These are phyloP conservation scores for Tetrapisispora namnaoensis DNA, from an alignment of 805 yeast genomes.

Conservation along the genomic window DNA sequence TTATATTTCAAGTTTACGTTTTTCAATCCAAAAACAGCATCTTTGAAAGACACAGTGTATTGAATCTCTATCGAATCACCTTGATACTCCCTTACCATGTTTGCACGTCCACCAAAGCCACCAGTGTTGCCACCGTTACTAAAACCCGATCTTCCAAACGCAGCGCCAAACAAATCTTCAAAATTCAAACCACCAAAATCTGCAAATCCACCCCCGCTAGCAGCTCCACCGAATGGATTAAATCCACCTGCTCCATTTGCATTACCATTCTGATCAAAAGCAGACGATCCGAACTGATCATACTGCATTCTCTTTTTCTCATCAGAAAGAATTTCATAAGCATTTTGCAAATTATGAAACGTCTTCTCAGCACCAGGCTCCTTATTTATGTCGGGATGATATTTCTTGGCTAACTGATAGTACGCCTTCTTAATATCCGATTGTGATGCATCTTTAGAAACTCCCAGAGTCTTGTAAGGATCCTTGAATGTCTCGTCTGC, in stretches of 20 bases:
- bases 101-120: slow-evolving; percentile 27
- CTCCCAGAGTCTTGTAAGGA: slow-evolving; percentile 81
- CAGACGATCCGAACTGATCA: slow-evolving; percentile 86
- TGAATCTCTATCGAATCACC: slow-evolving; percentile 84
- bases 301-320: slow-evolving; percentile 78
- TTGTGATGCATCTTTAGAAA: slow-evolving; percentile 55
- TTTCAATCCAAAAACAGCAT: slow-evolving; percentile 72
- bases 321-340: slow-evolving; percentile 85
- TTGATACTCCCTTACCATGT: slow-evolving; percentile 56
- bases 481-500: slow-evolving; percentile 35
- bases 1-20: slow-evolving; percentile 57
- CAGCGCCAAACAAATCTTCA: slow-evolving; percentile 55
- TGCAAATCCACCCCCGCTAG: slow-evolving; percentile 24
- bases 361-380: slow-evolving; percentile 78
- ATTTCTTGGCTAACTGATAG: slow-evolving; percentile 85
- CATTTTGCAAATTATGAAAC: slow-evolving; percentile 89
- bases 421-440: slow-evolving; percentile 93
- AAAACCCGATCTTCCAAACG: slow-evolving; percentile 36
- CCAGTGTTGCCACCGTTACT: slow-evolving; percentile 16
- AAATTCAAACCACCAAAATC: slow-evolving; percentile 41
- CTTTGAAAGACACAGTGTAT: slow-evolving; percentile 69
- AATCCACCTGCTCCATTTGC: slow-evolving; percentile 37
- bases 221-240: slow-evolving; percentile 8
- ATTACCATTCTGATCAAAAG: slow-evolving; percentile 55
- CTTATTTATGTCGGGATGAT: slow-evolving; percentile 94